Conservation (phyloP, 2,329 filamentous ascomycete species). For the Trichoderma aggressivum region DNA sequence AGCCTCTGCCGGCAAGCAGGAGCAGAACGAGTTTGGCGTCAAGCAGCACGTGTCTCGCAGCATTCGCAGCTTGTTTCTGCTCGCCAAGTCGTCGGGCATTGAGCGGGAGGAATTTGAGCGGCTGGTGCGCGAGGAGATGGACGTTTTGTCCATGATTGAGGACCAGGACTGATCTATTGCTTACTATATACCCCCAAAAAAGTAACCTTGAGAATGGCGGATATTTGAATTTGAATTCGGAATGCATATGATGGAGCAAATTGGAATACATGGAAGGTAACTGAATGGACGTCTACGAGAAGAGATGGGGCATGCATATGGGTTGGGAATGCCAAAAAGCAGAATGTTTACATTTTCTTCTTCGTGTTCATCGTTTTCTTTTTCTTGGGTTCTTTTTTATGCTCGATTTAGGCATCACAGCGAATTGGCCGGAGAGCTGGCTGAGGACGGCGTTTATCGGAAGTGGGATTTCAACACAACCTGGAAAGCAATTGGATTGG, state of each 20-base stretch:
- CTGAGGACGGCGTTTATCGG: neutral
- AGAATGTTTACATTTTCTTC: neutral
- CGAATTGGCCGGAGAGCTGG: neutral
- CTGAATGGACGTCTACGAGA: neutral
- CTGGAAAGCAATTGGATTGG: neutral
- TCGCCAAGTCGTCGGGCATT: conserved; percentile 69
- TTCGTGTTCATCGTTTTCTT: too few species aligned
- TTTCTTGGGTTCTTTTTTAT: neutral
- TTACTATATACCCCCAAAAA: neutral
- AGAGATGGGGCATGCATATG: neutral
- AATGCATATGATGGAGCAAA: neutral
- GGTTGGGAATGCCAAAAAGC: neutral
- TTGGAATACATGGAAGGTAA: neutral
- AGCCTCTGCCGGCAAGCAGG: conserved; percentile 52
- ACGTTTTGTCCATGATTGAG: conserved; percentile 67
- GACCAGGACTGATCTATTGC: conserved; percentile 37
- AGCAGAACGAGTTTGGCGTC: conserved; percentile 67
- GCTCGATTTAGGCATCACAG: neutral
- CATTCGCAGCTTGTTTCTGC: conserved; percentile 70
- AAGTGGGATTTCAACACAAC: neutral
- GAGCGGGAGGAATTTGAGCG: conserved; percentile 71
- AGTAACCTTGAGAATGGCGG: neutral
- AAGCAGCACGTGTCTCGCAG: conserved; percentile 76
- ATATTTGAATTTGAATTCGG: neutral
- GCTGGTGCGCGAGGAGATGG: conserved; percentile 67